Evolutionary conservation across 2,329 filamentous ascomycete genomes (phyloP).

Genomic region (Fusarium tricinctum): DNA sequence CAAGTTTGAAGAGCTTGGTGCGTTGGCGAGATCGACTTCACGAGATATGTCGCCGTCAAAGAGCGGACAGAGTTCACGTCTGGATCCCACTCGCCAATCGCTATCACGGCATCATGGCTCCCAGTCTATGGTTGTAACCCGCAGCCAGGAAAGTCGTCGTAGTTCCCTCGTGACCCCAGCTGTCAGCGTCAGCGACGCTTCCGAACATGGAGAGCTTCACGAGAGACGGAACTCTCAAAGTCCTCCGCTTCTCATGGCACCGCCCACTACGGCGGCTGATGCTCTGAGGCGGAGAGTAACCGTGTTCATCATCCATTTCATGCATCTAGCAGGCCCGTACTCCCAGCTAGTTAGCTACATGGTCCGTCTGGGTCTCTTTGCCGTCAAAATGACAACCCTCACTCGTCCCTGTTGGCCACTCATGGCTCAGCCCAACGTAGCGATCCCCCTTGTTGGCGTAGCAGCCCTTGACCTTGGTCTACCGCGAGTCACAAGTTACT

Average conservation of each 20-base stretch:
- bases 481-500: constrained; percentile 44
- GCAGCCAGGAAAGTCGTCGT: constrained; percentile 57
- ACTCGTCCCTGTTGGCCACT: constrained; percentile 79
- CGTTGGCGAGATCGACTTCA: constrained; percentile 32
- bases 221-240: constrained; percentile 40
- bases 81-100: constrained; percentile 28
- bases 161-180: constrained; percentile 31
- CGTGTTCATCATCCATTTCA: constrained; percentile 54
- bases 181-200: constrained; percentile 28
- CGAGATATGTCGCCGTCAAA: constrained; percentile 41
- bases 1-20: constrained; percentile 47
- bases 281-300: constrained; percentile 53
- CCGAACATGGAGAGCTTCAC: constrained; percentile 33
- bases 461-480: constrained; percentile 76
- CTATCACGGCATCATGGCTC: constrained; percentile 38
- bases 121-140: constrained; percentile 58
- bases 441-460: constrained; percentile 76
- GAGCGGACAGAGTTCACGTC: constrained; percentile 17
- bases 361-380: constrained; percentile 72
- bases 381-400: constrained; percentile 76
- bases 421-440: constrained; percentile 73
- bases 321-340: constrained; percentile 46
- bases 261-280: constrained; percentile 57
- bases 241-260: constrained; percentile 65
- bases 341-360: constrained; percentile 53